A percentile compares a stretch with the other conserved stretches of the same genome.
These are phyloP conservation scores for Lizonia empirigonia DNA, from an alignment of 2,329 filamentous ascomycete species.

Conservation along the genomic window DNA sequence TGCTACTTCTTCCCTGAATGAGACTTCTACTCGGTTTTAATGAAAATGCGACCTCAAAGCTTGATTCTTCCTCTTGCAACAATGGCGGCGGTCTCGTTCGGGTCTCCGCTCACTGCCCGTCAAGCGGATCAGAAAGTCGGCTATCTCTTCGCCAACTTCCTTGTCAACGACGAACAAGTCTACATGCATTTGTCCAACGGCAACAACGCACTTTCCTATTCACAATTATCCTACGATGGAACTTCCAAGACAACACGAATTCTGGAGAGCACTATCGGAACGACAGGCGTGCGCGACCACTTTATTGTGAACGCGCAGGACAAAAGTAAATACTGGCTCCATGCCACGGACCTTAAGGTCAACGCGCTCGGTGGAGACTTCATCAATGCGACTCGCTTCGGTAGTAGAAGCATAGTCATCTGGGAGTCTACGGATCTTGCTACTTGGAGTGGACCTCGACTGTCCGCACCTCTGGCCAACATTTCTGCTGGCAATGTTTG, in stretches of 20 bases:
- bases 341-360: slow-evolving; percentile 11
- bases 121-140: slow-evolving; percentile 12
- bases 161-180: slow-evolving; percentile 12
- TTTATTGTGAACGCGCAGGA: slow-evolving; percentile 8
- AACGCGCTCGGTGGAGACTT: slow-evolving; percentile 12
- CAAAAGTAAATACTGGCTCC: slow-evolving; percentile 14
- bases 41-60: neutral
- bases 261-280: slow-evolving; percentile 5
- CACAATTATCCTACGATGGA: slow-evolving; percentile 8
- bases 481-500: slow-evolving; percentile 13
- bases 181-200: slow-evolving; percentile 14
- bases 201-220: slow-evolving; percentile 10
- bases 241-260: slow-evolving; percentile 6
- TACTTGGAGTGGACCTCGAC: slow-evolving; percentile 8
- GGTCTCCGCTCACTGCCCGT: neutral
- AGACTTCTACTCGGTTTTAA: too few relatives aligned
- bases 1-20: neutral
- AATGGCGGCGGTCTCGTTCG: neutral
- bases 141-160: slow-evolving; percentile 12
- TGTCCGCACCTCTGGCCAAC: slow-evolving; percentile 8
- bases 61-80: neutral
- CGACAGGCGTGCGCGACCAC: slow-evolving; percentile 10
- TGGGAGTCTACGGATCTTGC: slow-evolving; percentile 13
- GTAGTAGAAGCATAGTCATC: slow-evolving; percentile 13
- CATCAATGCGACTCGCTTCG: slow-evolving; percentile 15